Percentiles rank a stretch among this genome's conserved stretches.
phyloP scores from a whole-genome alignment of 164 flowering plant species.

The Nelumbo lutea region DNA sequence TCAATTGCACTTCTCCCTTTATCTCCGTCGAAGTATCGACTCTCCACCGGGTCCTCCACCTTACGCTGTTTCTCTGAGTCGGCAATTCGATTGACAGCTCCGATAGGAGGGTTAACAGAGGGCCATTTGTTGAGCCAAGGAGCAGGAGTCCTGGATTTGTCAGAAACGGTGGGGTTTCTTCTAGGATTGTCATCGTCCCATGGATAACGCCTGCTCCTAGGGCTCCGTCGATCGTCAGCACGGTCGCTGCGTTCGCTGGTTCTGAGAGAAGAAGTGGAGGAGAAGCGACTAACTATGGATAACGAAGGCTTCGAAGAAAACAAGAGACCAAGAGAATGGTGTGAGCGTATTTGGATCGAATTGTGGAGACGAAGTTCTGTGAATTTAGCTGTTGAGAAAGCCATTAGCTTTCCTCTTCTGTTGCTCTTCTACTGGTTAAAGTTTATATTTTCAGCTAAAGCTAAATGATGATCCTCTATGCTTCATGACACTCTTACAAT shows the following conservation, averaged over 20 bases:
- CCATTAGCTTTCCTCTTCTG: not conserved
- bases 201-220: constrained; percentile 9
- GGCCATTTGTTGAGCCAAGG: constrained; percentile 59
- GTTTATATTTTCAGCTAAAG: not conserved
- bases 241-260: constrained; percentile 16
- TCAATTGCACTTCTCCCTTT: constrained; percentile 54
- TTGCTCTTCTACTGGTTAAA: not conserved
- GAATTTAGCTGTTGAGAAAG: constrained; percentile 31
- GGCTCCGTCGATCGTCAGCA: constrained; percentile 8
- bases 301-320: constrained; percentile 27
- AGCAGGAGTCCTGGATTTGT: constrained; percentile 17
- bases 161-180: constrained; percentile 4
- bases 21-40: constrained; percentile 24
- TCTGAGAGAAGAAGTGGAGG: constrained; percentile 27
- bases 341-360: constrained; percentile 26
- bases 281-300: constrained; percentile 29
- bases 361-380: constrained; percentile 38
- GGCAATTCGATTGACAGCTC: not conserved
- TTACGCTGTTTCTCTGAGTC: not conserved
- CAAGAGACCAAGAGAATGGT: constrained; percentile 15
- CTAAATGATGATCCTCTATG: no score
- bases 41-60: constrained; percentile 10
- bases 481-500: no score
- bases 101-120: constrained; percentile 2
- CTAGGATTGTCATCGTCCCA: constrained; percentile 14